phyloP scores from a whole-genome alignment of 768 basidiomycete species.

The Serendipita sp. region DNA sequence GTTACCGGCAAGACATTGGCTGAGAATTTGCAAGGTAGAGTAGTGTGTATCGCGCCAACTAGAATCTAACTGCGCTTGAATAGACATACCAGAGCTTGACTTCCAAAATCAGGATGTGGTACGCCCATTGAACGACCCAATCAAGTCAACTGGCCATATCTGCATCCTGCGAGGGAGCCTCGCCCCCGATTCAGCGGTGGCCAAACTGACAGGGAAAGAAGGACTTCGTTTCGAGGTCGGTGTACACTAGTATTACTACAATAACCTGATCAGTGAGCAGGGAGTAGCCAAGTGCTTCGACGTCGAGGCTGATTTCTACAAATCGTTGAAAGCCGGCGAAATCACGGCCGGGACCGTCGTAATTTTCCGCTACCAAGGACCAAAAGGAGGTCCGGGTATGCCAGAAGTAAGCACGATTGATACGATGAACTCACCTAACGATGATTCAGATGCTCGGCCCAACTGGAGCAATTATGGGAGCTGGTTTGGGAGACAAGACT shows the following conservation, averaged over 20 bases:
- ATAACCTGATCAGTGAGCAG: constrained; percentile 20
- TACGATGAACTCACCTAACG: neutral
- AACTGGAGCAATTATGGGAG: constrained; percentile 72
- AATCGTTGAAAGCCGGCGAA: constrained; percentile 55
- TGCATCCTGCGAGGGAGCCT: constrained; percentile 81
- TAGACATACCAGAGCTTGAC: constrained; percentile 52
- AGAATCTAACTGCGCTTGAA: constrained; percentile 16
- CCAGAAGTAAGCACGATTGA: constrained; percentile 39
- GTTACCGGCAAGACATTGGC: constrained; percentile 85
- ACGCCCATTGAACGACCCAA: constrained; percentile 52
- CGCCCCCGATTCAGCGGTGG: constrained; percentile 73
- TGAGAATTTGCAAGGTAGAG: constrained; percentile 46
- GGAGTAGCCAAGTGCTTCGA: constrained; percentile 69
- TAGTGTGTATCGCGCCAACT: constrained; percentile 14
- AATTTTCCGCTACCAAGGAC: constrained; percentile 79
- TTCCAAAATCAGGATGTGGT: constrained; percentile 69
- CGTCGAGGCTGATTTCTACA: constrained; percentile 57
- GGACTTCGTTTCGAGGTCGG: constrained; percentile 64
- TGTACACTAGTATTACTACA: constrained; percentile 11
- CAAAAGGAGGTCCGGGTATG: constrained; percentile 86
- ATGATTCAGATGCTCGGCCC: constrained; percentile 42
- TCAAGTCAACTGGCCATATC: constrained; percentile 77
- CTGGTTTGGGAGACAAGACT: constrained; percentile 61
- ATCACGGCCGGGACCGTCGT: constrained; percentile 62
- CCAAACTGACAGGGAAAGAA: constrained; percentile 90